Evolutionary conservation across 2,329 filamentous ascomycete species (phyloP).

Genomic region (Sporothrix humicola): DNA sequence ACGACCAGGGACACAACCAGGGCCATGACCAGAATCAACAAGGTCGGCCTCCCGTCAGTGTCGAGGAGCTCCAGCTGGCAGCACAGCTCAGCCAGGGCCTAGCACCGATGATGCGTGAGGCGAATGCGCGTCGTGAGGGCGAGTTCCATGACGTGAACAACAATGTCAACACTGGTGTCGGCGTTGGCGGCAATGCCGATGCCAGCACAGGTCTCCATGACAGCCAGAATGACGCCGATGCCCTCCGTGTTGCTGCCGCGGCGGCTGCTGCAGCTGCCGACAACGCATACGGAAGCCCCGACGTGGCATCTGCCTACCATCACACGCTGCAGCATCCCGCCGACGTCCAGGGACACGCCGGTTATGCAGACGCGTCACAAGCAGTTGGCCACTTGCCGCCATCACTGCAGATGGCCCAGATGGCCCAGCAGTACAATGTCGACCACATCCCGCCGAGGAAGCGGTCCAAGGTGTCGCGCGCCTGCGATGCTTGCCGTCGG

Average conservation of each 20-base stretch:
- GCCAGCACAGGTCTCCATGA: constrained; percentile 35
- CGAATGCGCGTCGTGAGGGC: constrained; percentile 48
- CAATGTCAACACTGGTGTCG: not conserved
- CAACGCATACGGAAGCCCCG: constrained; percentile 10
- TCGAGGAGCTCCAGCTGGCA: constrained; percentile 63
- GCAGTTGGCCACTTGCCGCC: constrained; percentile 43
- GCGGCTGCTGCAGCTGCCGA: constrained; percentile 15
- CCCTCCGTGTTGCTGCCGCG: constrained; percentile 16
- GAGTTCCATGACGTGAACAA: constrained; percentile 34
- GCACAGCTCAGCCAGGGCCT: constrained; percentile 63
- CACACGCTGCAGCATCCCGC: constrained; percentile 37
- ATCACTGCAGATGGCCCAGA: constrained; percentile 45
- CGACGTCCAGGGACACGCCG: constrained; percentile 37
- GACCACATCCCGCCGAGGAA: constrained; percentile 73
- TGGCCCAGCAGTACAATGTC: constrained; percentile 54
- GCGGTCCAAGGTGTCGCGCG: constrained; percentile 83
- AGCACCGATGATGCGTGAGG: constrained; percentile 57
- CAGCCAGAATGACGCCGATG: constrained; percentile 34
- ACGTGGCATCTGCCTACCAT: constrained; percentile 32
- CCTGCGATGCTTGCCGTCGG: constrained; percentile 85
- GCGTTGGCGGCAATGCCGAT: constrained; percentile 6
- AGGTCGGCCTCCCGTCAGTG: constrained; percentile 49
- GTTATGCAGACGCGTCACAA: constrained; percentile 38
- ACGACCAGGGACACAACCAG: constrained; percentile 41
- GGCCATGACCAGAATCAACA: constrained; percentile 43